Evolutionary conservation across 805 yeast species (phyloP).

Genomic region (Candida loeiensis): DNA sequence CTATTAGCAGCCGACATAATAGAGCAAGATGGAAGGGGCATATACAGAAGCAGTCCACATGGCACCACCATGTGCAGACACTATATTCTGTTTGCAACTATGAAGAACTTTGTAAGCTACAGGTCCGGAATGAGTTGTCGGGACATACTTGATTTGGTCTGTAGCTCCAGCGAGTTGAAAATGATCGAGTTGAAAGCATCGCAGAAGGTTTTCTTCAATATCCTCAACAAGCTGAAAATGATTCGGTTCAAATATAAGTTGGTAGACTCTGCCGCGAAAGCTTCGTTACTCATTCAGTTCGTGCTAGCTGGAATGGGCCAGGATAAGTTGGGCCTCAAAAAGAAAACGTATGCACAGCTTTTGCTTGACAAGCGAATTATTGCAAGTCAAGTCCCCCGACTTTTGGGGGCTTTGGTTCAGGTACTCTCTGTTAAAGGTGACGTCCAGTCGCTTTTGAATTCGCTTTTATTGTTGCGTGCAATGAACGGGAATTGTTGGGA

Average conservation of each 20-base stretch:
- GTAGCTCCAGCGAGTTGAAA: slow-evolving; percentile 39
- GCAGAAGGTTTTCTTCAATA: slow-evolving; percentile 44
- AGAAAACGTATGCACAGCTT: slow-evolving; percentile 36
- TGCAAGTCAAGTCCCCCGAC: slow-evolving; percentile 40
- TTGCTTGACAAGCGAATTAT: slow-evolving; percentile 43
- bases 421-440: slow-evolving; percentile 40
- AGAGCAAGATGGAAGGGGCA: slow-evolving; percentile 5
- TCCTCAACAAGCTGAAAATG: slow-evolving; percentile 32
- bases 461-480: slow-evolving; percentile 38
- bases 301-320: slow-evolving; percentile 49
- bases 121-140: slow-evolving; percentile 11
- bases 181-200: slow-evolving; percentile 38
- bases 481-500: slow-evolving; percentile 51
- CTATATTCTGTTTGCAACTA: slow-evolving; percentile 44
- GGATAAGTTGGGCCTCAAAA: slow-evolving; percentile 42
- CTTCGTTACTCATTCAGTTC: slow-evolving; percentile 43
- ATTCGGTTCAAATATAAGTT: slow-evolving; percentile 30
- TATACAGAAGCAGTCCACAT: slow-evolving; percentile 32
- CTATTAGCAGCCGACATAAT: slow-evolving; percentile 32
- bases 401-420: slow-evolving; percentile 44
- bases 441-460: slow-evolving; percentile 36
- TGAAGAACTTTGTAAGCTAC: slow-evolving; percentile 30
- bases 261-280: slow-evolving; percentile 34
- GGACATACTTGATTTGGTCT: slow-evolving; percentile 24
- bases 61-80: slow-evolving; percentile 50